Evolutionary conservation across 352 stramenopile genomes (phyloP).

Genomic region (Pythium biforme): DNA sequence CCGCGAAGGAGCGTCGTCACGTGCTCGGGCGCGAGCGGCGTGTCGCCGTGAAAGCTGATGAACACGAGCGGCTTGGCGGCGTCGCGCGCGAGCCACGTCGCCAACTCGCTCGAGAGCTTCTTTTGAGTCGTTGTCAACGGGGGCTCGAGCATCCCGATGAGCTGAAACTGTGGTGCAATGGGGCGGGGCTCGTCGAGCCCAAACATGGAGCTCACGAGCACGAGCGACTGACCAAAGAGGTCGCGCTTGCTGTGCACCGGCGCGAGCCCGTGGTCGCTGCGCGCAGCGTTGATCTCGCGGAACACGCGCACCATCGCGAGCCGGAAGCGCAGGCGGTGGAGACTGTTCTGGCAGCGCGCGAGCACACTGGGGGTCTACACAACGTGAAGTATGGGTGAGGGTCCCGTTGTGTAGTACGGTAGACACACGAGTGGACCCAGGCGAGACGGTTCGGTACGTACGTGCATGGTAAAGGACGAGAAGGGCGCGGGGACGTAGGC

Average conservation of each 20-base stretch:
- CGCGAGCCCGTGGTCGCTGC: conserved; percentile 48
- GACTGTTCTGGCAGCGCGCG: conserved; percentile 78
- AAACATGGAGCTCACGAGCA: conserved; percentile 83
- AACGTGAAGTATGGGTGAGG: no score
- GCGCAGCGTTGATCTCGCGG: conserved; percentile 64
- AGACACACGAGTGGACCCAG: background rate
- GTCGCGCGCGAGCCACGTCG: conserved; percentile 17
- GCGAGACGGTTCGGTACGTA: conserved; percentile 14
- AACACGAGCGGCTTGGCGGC: conserved; percentile 39
- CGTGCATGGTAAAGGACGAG: conserved; percentile 79
- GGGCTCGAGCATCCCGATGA: conserved; percentile 65
- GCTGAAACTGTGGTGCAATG: conserved; percentile 72
- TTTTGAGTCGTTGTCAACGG: conserved; percentile 16
- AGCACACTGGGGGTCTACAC: conserved; percentile 63
- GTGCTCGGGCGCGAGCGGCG: conserved; percentile 51
- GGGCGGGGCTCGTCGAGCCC: conserved; percentile 76
- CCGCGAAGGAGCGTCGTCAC: conserved; percentile 53
- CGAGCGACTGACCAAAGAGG: conserved; percentile 54
- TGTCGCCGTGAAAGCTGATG: conserved; percentile 54
- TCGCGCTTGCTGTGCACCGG: conserved; percentile 51
- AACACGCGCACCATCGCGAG: conserved; percentile 58
- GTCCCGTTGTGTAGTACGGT: no score
- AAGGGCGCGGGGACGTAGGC: conserved; percentile 80
- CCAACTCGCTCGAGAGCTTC: conserved; percentile 15
- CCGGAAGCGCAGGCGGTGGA: conserved; percentile 73